Evolutionary conservation across 805 yeast genomes (phyloP), one percentile per base, ranked within the genome.

Genomic region (Myxozyma melibiosi): DNA sequence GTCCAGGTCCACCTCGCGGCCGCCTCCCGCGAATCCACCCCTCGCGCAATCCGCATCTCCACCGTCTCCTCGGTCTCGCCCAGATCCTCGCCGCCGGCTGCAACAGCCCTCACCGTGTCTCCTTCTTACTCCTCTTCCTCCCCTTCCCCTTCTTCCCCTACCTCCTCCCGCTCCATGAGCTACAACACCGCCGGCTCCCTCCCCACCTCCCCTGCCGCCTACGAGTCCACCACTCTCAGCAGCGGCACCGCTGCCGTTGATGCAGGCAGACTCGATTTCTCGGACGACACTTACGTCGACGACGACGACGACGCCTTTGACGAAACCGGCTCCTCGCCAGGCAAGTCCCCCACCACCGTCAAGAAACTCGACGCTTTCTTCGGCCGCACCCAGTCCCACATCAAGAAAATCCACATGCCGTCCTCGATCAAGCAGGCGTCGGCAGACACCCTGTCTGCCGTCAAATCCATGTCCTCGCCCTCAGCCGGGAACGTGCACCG

Each of bases 351-450:
- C 4, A 5, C 50, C 9, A 51, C 18, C 30, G 30, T 31, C 35
- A 35, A 25, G 24, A 40, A 49, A 24, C 28, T 57, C 18, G 53
- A 57, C 7, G 20, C 37, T 2, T 39, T 58, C 27, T 22, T 54
- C 11, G 57, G 31, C 7, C 52, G 55, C n/a, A 58, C 62, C 11
- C 59, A 58, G 24, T 37, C 56, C 7, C 44, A 38, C 14, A 40
- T 58, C 37, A 51, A 48, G 35, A 45, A 47, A 27, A 25, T 58
- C 20, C 53, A 58, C 24, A 28, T 53, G 41, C 55, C 55, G 11
- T 40, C 43, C 14, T 49, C 48, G 20, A 30, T 57, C 45, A 57
- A 57, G 30, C 53, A 51, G 31, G 61, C 42, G 14, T 58, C 62
- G 14, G 44, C 52, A 7, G 59, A 50, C 16, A 49, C 58, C 6